phyloP scores from a whole-genome alignment of 352 stramenopile species.

The Saprolegnia diclina region DNA sequence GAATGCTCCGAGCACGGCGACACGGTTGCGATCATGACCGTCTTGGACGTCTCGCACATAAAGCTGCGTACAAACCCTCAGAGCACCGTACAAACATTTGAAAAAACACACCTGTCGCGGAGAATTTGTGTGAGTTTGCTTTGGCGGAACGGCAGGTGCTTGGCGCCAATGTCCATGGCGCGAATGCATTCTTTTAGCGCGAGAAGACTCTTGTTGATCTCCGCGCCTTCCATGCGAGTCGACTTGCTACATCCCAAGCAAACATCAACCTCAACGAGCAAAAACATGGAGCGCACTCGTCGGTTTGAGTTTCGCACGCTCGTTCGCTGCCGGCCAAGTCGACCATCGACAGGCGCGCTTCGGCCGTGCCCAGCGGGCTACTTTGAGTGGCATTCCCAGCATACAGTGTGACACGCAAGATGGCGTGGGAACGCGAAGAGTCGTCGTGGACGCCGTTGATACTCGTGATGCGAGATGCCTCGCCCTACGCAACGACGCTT shows the following conservation, averaged over 20 bases:
- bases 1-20: conserved; percentile 89
- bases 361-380: conserved; percentile 22
- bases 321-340: conserved; percentile 93
- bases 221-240: conserved; percentile 91
- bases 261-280: background rate
- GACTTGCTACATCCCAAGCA: conserved; percentile 43
- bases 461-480: conserved; percentile 87
- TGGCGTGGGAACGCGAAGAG: conserved; percentile 88
- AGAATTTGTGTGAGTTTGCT: conserved; percentile 95
- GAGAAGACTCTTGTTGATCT: conserved; percentile 96
- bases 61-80: conserved; percentile 46
- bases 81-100: background rate
- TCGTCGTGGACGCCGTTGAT: conserved; percentile 93
- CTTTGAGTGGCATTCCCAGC: conserved; percentile 17
- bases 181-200: conserved; percentile 97
- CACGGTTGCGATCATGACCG: conserved; percentile 93
- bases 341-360: conserved; percentile 70
- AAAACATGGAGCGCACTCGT: conserved; percentile 35
- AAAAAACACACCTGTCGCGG: conserved; percentile 49
- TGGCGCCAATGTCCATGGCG: conserved; percentile 82
- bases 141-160: conserved; percentile 91
- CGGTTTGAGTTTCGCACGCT: conserved; percentile 88
- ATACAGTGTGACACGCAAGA: conserved; percentile 83
- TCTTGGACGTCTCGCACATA: conserved; percentile 86
- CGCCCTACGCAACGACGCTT: conserved; percentile 34